A percentile compares a stretch with the other conserved stretches of the same genome.
Conservation (phyloP, 305 asterid genomes). For the Caryopteris hybrid region DNA sequence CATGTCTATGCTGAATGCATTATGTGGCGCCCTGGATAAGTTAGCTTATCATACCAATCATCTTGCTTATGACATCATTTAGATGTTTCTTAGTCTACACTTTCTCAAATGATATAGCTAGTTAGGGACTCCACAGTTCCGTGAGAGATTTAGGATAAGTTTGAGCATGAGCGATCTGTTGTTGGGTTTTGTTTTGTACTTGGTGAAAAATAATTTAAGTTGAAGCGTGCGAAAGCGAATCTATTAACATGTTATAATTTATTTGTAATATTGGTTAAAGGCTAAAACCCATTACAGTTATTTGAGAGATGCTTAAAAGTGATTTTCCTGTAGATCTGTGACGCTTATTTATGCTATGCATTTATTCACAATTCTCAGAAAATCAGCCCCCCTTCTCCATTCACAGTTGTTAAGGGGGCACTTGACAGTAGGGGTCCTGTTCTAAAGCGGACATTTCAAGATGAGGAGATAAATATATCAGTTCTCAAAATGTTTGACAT, state of each 20-base stretch:
- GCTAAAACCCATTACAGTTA: not conserved
- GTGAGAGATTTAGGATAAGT: not conserved
- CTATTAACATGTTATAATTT: not conserved
- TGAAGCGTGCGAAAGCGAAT: not conserved
- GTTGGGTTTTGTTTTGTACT: too few relatives aligned
- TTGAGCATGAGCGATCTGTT: not conserved
- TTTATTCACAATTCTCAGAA: conserved; percentile 43
- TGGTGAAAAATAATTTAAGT: not conserved
- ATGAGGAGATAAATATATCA: conserved; percentile 76
- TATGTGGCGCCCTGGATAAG: not conserved
- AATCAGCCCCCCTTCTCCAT: conserved; percentile 87
- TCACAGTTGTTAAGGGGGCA: conserved; percentile 75
- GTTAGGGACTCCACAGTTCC: too few relatives aligned
- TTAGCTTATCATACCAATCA: not conserved
- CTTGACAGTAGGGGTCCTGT: conserved; percentile 75
- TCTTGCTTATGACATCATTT: not conserved
- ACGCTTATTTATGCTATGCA: conserved; percentile 10
- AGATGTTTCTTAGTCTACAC: too few relatives aligned
- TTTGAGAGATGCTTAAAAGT: not conserved
- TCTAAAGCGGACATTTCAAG: conserved; percentile 49
- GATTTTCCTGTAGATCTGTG: not conserved
- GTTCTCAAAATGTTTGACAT: conserved; percentile 77
- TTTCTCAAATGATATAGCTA: too few relatives aligned
- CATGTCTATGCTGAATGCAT: not conserved
- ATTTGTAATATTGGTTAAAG: not conserved